Conservation (phyloP, 31 red algal genomes). For the Porphyra umbilicalis region DNA sequence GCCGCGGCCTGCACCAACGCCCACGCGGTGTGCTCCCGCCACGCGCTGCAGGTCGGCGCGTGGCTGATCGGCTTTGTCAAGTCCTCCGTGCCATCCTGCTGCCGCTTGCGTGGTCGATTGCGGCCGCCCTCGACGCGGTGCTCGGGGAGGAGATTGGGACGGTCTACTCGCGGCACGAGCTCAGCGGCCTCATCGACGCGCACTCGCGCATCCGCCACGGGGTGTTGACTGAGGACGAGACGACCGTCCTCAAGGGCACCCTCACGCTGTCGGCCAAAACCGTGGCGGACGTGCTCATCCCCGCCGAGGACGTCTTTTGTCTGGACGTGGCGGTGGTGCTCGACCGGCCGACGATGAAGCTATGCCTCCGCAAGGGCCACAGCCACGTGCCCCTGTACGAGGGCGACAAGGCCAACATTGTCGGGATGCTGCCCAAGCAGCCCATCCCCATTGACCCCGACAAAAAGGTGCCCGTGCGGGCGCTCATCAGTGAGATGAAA, state of each 20-base stretch:
- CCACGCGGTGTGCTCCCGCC: conserved; percentile 76
- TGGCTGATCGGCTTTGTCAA: conserved; percentile 68
- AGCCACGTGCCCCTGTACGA: conserved; percentile 85
- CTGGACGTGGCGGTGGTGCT: conserved; percentile 66
- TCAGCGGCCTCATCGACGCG: conserved; percentile 73
- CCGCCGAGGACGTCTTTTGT: conserved; percentile 72
- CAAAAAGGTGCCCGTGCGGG: conserved; percentile 66
- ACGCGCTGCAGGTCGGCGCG: conserved; percentile 65
- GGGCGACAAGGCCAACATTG: conserved; percentile 50
- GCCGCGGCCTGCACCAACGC: too few species aligned
- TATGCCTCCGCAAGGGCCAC: conserved; percentile 61
- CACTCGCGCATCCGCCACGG: conserved; percentile 35
- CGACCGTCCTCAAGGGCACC: conserved; percentile 65
- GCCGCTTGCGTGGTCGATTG: conserved; percentile 63
- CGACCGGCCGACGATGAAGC: conserved; percentile 57
- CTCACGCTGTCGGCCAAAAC: conserved; percentile 74
- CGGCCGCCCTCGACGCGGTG: conserved; percentile 58
- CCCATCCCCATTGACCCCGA: conserved; percentile 78
- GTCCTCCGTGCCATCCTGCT: conserved; percentile 48
- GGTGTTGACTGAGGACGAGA: conserved; percentile 70
- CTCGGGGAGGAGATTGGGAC: conserved; percentile 84
- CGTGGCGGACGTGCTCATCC: conserved; percentile 52
- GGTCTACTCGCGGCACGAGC: conserved; percentile 66
- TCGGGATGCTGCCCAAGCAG: conserved; percentile 87
- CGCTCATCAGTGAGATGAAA: conserved; percentile 71